Conservation (phyloP, 495 filamentous ascomycete genomes). For the Xylaria scruposa region DNA sequence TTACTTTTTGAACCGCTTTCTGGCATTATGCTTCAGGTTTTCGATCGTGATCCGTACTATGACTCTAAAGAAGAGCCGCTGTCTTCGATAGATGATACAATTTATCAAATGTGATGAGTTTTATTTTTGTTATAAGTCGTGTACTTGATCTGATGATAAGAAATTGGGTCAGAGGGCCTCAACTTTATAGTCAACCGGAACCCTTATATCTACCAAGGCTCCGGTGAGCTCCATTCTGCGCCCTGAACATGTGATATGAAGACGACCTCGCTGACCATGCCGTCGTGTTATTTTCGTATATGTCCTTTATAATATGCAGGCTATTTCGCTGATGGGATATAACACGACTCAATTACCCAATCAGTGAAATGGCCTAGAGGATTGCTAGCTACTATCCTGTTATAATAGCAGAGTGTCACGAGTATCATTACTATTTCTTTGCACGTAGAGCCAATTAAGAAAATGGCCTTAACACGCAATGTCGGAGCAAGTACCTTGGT, state of each 20-base stretch:
- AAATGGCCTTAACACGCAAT: background rate
- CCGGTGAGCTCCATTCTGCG: background rate
- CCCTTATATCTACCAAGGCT: background rate
- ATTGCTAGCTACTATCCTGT: background rate
- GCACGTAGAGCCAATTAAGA: background rate
- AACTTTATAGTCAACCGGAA: background rate
- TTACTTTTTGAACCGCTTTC: background rate
- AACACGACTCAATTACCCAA: background rate
- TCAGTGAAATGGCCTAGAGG: constrained; percentile 8
- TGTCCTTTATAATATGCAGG: background rate
- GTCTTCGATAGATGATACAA: background rate
- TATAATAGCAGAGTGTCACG: background rate
- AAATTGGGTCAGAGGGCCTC: background rate
- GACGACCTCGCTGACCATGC: background rate
- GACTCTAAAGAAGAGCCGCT: background rate
- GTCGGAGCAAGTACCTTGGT: background rate
- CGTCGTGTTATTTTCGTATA: background rate
- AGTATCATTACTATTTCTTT: background rate
- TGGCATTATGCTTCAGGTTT: background rate
- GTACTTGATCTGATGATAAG: background rate
- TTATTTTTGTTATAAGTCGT: background rate
- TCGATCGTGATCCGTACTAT: background rate
- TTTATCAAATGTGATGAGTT: background rate
- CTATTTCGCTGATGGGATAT: background rate
- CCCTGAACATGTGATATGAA: background rate